Conservation (phyloP, 164 flowering plant genomes). For the Cinnamomum micranthum region DNA sequence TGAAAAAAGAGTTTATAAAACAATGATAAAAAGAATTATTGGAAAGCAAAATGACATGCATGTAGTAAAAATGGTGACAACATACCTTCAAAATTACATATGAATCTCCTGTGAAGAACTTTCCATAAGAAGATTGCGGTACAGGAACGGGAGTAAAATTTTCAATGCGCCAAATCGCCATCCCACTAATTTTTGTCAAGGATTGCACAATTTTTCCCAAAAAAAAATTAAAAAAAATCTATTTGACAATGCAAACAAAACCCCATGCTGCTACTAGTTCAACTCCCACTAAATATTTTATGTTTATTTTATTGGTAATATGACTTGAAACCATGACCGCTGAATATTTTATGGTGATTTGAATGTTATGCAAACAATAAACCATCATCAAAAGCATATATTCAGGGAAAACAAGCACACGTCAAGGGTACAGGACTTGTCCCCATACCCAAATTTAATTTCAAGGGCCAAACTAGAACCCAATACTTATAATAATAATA, state of each 20-base stretch:
- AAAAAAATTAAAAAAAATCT: too few species aligned
- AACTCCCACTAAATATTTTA: too few species aligned
- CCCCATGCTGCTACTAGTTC: neutral
- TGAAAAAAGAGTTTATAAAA: too few species aligned
- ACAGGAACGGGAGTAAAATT: slow-evolving; percentile 73
- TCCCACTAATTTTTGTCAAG: slow-evolving; percentile 76
- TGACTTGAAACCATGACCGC: neutral
- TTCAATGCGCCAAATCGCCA: slow-evolving; percentile 97
- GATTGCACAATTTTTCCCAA: slow-evolving; percentile 6
- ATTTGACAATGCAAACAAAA: too few species aligned
- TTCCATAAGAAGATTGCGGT: slow-evolving; percentile 69
- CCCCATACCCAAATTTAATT: too few species aligned
- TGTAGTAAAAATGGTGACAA: neutral
- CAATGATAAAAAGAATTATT: neutral
- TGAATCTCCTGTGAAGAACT: slow-evolving; percentile 93
- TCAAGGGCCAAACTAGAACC: too few species aligned
- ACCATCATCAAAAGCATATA: neutral
- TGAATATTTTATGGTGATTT: neutral
- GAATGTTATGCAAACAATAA: neutral
- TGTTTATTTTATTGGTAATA: too few species aligned
- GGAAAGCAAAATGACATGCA: neutral
- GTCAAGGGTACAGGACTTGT: too few species aligned
- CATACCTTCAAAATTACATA: slow-evolving; percentile 81
- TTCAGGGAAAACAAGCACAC: too few species aligned
- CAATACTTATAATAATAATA: too few species aligned